Evolutionary conservation across 225 moss, liverwort and hornwort species (phyloP).

Genomic region (Lunularia cruciata): DNA sequence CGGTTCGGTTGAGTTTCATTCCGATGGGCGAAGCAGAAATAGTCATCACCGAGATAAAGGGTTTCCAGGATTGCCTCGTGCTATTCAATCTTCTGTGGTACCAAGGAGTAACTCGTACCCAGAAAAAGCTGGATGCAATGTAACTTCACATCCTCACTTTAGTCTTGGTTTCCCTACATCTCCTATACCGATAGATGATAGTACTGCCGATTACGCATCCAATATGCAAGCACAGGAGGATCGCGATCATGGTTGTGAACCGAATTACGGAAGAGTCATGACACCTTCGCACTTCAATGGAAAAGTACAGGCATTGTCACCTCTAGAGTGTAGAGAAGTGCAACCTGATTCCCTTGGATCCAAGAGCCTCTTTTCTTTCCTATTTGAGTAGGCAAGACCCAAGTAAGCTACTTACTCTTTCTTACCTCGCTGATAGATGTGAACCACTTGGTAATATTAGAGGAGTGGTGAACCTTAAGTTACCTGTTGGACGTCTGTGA

Average conservation of each 20-base stretch:
- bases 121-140: not conserved
- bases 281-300: not conserved
- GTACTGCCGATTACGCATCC: not conserved
- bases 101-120: not conserved
- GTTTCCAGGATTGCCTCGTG: no score
- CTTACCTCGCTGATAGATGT: no score
- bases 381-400: constrained; percentile 11
- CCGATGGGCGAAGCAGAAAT: not conserved
- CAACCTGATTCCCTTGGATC: constrained; percentile 3
- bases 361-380: constrained; percentile 36
- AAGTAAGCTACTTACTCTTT: no score
- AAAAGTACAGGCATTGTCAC: not conserved
- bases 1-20: not conserved
- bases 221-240: not conserved
- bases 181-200: not conserved
- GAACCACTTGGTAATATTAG: no score
- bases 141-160: not conserved
- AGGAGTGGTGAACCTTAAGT: no score
- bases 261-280: not conserved
- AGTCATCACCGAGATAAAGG: not conserved
- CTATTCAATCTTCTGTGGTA: not conserved
- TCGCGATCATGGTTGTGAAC: not conserved
- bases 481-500: no score
- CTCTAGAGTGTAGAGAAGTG: not conserved
- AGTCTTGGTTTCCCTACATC: constrained; percentile 7